phyloP scores from a whole-genome alignment of 2,329 filamentous ascomycete genomes.

The Coniochaeta pulveracea region DNA sequence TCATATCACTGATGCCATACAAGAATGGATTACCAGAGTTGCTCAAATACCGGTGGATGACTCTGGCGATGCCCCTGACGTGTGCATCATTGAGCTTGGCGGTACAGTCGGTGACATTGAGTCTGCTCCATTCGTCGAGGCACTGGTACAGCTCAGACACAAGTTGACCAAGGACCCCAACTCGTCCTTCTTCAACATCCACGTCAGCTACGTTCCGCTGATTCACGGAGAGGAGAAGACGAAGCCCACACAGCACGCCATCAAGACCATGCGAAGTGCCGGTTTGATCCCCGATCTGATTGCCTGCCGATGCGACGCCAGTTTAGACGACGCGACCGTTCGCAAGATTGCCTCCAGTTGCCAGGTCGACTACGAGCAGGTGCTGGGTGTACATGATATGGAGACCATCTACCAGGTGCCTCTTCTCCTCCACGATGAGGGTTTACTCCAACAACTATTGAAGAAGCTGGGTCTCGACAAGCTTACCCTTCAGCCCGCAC shows the following conservation, averaged over 20 bases:
- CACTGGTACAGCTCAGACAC: conserved; percentile 66
- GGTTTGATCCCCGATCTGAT: conserved; percentile 69
- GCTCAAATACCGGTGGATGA: conserved; percentile 79
- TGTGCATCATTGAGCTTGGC: conserved; percentile 55
- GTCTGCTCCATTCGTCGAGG: conserved; percentile 79
- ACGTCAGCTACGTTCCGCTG: conserved; percentile 80
- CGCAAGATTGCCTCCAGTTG: conserved; percentile 85
- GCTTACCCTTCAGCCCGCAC: conserved; percentile 36
- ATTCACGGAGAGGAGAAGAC: conserved; percentile 72
- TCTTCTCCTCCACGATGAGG: conserved; percentile 77
- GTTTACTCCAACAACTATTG: conserved; percentile 56
- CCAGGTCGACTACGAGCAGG: conserved; percentile 75
- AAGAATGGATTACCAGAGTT: conserved; percentile 85
- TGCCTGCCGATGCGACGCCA: conserved; percentile 78
- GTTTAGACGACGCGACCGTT: conserved; percentile 62
- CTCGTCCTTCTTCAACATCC: conserved; percentile 86
- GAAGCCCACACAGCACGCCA: conserved; percentile 89
- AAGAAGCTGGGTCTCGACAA: conserved; percentile 53
- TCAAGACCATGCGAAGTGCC: conserved; percentile 72
- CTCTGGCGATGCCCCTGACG: conserved; percentile 70
- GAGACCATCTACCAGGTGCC: conserved; percentile 90
- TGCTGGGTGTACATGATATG: conserved; percentile 84
- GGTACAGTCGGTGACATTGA: conserved; percentile 60
- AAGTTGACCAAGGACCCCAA: conserved; percentile 58
- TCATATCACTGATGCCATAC: conserved; percentile 82